These are phyloP conservation scores for Antitrichia curtipendula DNA, from an alignment of 225 moss, liverwort and hornwort species.

Conservation along the genomic window DNA sequence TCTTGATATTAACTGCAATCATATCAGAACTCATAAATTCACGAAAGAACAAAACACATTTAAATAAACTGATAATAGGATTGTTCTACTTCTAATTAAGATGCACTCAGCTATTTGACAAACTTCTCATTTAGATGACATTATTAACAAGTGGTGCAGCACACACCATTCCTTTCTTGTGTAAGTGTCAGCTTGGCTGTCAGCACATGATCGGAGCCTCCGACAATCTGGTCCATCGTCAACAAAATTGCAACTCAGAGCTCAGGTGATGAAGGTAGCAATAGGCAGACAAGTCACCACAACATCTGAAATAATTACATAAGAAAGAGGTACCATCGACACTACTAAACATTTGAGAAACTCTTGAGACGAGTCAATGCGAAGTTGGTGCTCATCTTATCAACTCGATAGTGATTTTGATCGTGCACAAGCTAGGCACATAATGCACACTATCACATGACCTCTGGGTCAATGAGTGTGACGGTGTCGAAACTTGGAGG, in stretches of 20 bases:
- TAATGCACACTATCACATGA: neutral
- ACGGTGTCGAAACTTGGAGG: neutral
- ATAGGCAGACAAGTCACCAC: neutral
- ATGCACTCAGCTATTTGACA: neutral
- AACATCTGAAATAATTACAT: neutral
- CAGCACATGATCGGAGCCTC: constrained; percentile 85
- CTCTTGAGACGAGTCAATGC: neutral
- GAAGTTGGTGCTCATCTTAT: neutral
- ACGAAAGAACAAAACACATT: neutral
- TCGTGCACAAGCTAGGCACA: neutral
- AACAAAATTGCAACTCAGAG: neutral
- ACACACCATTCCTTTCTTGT: constrained; percentile 82
- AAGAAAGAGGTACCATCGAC: neutral
- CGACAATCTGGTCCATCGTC: constrained; percentile 56
- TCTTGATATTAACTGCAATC: constrained; percentile 80
- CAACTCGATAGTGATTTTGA: neutral
- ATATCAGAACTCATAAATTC: neutral
- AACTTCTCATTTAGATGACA: neutral
- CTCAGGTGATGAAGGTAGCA: neutral
- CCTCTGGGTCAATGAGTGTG: neutral
- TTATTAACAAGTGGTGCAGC: neutral
- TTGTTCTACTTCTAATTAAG: neutral
- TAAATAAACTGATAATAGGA: neutral
- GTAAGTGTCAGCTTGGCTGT: constrained; percentile 78
- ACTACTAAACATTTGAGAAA: neutral